Evolutionary conservation across 1,284 basidiomycete species (phyloP).

Genomic region (Cryptococcus sp.): DNA sequence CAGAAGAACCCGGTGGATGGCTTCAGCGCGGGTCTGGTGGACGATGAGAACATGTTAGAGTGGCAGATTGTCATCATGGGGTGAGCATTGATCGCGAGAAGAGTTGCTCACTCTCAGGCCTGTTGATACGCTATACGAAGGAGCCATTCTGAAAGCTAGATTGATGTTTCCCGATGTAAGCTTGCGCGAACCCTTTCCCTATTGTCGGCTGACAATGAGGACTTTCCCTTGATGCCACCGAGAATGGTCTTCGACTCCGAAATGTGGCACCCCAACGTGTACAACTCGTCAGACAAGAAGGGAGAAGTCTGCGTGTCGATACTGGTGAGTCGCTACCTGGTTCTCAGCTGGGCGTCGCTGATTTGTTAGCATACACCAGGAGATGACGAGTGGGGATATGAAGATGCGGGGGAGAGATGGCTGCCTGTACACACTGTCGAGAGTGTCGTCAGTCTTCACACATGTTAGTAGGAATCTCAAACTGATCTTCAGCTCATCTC

Average conservation of each 20-base stretch:
- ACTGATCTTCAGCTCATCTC: slow-evolving; percentile 69
- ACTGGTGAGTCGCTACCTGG: slow-evolving; percentile 55
- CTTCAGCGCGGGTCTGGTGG: slow-evolving; percentile 89
- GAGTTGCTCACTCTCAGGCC: slow-evolving; percentile 53
- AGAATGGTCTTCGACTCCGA: slow-evolving; percentile 92
- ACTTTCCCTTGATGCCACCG: slow-evolving; percentile 87
- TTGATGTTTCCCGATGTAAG: slow-evolving; percentile 68
- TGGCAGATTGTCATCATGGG: slow-evolving; percentile 93
- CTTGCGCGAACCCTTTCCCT: slow-evolving; percentile 2
- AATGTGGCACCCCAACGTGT: slow-evolving; percentile 99
- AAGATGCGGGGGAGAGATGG: slow-evolving; percentile 97
- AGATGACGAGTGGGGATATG: slow-evolving; percentile 96
- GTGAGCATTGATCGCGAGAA: slow-evolving; percentile 50
- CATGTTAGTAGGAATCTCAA: not conserved
- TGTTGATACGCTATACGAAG: slow-evolving; percentile 85
- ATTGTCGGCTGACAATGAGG: slow-evolving; percentile 45
- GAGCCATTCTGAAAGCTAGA: slow-evolving; percentile 83
- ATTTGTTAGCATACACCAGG: slow-evolving; percentile 75
- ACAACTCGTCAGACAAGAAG: slow-evolving; percentile 80
- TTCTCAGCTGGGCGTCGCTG: not conserved
- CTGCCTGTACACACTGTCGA: slow-evolving; percentile 94
- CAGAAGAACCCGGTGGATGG: slow-evolving; percentile 86
- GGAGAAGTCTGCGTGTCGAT: slow-evolving; percentile 95
- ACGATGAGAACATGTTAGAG: slow-evolving; percentile 86
- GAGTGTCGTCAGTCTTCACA: slow-evolving; percentile 70